phyloP scores from a whole-genome alignment of 2,329 filamentous ascomycete species.

The Curvularia spicifera region DNA sequence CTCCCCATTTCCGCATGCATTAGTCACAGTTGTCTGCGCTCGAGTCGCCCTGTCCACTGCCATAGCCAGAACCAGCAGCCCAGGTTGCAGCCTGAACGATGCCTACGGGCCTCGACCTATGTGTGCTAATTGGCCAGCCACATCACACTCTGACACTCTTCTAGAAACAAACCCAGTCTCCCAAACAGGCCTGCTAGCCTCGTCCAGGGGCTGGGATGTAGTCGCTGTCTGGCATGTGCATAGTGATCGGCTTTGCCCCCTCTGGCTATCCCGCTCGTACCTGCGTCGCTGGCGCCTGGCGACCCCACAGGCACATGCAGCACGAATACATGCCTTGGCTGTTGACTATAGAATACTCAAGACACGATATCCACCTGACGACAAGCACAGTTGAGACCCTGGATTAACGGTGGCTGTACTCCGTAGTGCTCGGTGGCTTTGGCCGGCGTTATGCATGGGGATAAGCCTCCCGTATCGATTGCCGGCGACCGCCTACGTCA shows the following conservation, averaged over 20 bases:
- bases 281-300: slow-evolving; percentile 17
- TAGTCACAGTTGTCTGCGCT: not conserved
- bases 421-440: slow-evolving; percentile 95
- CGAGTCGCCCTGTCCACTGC: not conserved
- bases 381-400: not conserved
- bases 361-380: not conserved
- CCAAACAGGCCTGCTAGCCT: not conserved
- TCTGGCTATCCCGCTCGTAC: slow-evolving; percentile 19
- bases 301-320: slow-evolving; percentile 17
- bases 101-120: not conserved
- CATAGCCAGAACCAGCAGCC: not conserved
- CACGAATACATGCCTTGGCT: not conserved
- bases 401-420: slow-evolving; percentile 71
- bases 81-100: slow-evolving; percentile 1
- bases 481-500: slow-evolving; percentile 15
- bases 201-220: not conserved
- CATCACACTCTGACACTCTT: not conserved
- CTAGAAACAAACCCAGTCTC: not conserved
- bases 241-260: slow-evolving; percentile 9
- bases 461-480: slow-evolving; percentile 61
- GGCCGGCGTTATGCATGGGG: slow-evolving; percentile 96
- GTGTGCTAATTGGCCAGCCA: not conserved
- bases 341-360: slow-evolving; percentile 7
- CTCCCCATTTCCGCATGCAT: not conserved
- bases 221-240: slow-evolving; percentile 6